Evolutionary conservation across 345 rosid genomes (phyloP).

Genomic region (Eucalyptus sp.): DNA sequence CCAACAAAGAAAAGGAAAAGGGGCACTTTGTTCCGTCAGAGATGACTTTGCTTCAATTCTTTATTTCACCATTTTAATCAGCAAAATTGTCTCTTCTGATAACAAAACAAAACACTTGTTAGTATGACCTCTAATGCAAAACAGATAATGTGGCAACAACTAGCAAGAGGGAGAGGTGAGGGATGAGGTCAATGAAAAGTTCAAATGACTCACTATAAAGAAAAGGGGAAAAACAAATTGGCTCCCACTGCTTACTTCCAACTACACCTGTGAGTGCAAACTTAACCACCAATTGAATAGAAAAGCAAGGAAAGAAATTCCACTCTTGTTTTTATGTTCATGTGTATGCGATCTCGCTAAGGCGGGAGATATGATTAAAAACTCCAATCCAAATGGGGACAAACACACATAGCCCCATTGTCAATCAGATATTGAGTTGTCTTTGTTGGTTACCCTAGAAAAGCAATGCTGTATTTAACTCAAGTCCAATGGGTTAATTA

Average conservation of each 20-base stretch:
- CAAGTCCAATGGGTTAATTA: background rate
- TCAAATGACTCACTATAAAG: constrained; percentile 13
- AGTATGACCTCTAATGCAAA: background rate
- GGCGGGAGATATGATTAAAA: constrained; percentile 1
- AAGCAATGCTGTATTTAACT: background rate
- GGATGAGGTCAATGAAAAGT: constrained; percentile 21
- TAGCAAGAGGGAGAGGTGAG: constrained; percentile 6
- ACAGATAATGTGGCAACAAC: background rate
- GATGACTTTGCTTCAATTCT: background rate
- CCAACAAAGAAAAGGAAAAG: background rate
- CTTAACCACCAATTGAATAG: constrained; percentile 8
- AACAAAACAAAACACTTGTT: background rate
- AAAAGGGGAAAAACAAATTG: background rate
- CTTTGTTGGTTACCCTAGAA: background rate
- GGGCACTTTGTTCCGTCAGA: background rate
- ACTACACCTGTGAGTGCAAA: constrained; percentile 10
- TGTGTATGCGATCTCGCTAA: constrained; percentile 6
- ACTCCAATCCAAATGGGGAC: background rate
- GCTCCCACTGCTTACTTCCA: background rate
- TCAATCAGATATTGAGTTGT: background rate
- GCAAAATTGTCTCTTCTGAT: background rate
- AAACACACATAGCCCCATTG: background rate
- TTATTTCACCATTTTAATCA: background rate
- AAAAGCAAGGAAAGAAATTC: background rate
- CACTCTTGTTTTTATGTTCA: constrained; percentile 5